These are phyloP conservation scores for Kwoniella shandongensis DNA, from an alignment of 768 basidiomycete genomes.

Conservation along the genomic window DNA sequence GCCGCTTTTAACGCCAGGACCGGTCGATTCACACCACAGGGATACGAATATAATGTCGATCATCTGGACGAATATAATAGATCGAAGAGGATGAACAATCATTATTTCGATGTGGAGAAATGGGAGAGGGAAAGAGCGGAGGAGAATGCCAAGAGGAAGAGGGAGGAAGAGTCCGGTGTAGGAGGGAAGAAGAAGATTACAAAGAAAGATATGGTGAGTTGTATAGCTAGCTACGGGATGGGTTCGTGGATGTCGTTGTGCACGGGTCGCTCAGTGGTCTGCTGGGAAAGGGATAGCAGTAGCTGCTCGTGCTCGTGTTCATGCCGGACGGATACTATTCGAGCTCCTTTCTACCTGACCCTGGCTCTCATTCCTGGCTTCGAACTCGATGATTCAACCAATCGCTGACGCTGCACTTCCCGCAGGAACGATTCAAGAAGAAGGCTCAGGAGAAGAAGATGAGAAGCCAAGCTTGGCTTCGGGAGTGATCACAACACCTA, in stretches of 20 bases:
- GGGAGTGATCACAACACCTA: conserved; percentile 26
- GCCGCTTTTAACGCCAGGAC: conserved; percentile 51
- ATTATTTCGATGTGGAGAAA: conserved; percentile 51
- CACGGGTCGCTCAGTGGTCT: not conserved
- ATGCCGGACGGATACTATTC: not conserved
- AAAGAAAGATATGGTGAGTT: conserved; percentile 52
- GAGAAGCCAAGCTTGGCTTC: conserved; percentile 47
- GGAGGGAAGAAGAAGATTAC: conserved; percentile 37
- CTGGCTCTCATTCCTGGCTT: too few species aligned
- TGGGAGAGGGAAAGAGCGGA: conserved; percentile 47
- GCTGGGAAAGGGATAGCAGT: not conserved
- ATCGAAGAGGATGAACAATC: conserved; percentile 46
- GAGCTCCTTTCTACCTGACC: not conserved
- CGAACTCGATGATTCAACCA: too few species aligned
- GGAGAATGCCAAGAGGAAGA: conserved; percentile 39
- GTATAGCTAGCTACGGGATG: not conserved
- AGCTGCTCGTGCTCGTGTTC: not conserved
- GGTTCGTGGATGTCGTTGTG: too few species aligned
- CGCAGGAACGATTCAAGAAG: conserved; percentile 49
- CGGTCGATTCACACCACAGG: conserved; percentile 46
- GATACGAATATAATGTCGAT: conserved; percentile 43
- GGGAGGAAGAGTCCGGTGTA: conserved; percentile 36
- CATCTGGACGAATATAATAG: conserved; percentile 50
- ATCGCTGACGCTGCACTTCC: not conserved
- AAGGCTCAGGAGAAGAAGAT: conserved; percentile 45